Evolutionary conservation across 2,329 filamentous ascomycete genomes (phyloP).

Genomic region (Chaetomium globosum): DNA sequence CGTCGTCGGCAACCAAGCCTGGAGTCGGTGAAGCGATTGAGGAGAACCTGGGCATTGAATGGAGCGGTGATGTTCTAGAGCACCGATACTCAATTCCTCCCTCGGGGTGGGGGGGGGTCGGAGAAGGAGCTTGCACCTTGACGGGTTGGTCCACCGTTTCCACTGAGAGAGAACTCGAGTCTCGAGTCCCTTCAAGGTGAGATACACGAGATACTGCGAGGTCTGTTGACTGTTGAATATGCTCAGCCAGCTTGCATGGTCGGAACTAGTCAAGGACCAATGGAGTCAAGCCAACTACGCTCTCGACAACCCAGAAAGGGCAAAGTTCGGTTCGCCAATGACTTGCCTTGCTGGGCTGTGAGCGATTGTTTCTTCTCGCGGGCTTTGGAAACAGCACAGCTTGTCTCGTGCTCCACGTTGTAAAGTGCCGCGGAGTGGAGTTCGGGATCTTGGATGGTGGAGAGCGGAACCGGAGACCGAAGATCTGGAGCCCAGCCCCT

Average conservation of each 20-base stretch:
- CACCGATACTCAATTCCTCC: neutral
- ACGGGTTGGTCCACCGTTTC: constrained; percentile 12
- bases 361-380: neutral
- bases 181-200: neutral
- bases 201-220: neutral
- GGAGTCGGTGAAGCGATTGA: constrained; percentile 14
- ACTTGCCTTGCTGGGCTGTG: constrained; percentile 13
- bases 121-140: constrained; percentile 12
- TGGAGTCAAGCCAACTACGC: neutral
- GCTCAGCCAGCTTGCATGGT: neutral
- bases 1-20: neutral
- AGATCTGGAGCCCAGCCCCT: constrained; percentile 12
- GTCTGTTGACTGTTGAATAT: neutral
- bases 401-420: constrained; percentile 16
- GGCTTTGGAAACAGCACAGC: neutral
- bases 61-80: neutral
- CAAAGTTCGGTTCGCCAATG: constrained; percentile 11
- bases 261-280: neutral
- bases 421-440: constrained; percentile 22
- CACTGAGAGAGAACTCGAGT: neutral
- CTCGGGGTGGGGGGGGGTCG: neutral
- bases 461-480: constrained; percentile 9
- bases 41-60: neutral
- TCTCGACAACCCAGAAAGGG: neutral
- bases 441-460: constrained; percentile 6